Evolutionary conservation across 2,329 filamentous ascomycete genomes (phyloP), one percentile per base, ranked within the genome.

Genomic region (Claviceps maximensis): DNA sequence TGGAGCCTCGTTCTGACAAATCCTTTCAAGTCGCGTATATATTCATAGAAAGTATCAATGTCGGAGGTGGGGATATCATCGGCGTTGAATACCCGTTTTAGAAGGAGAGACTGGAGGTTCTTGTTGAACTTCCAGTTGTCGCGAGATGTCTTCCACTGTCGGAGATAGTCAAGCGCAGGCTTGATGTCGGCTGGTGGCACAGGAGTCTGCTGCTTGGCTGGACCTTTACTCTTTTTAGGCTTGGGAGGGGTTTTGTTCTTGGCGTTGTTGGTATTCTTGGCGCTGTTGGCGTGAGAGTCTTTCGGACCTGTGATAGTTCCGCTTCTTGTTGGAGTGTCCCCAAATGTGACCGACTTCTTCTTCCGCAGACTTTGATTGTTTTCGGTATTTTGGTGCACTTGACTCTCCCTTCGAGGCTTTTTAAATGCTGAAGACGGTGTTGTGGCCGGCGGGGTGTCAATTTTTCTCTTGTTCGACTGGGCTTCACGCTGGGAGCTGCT

Each of bases 61-160:
- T 91, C 80, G 55, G 77, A 71, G 17, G 82, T 71, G 0, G 89
- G 87, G 45, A 96, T 79, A 56, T 79, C 78, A 60, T 82, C 79
- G 58, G 82, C 71, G 59, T 87, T 82, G 65, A 94, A 87, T 47
- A 86, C 71, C 71, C 94, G 83, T 67, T 93, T 91, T 64, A 96
- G 79, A 13, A 96, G 74, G 60, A 87, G 81, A 52, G 84, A 87
- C 68, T 96, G 90, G 64, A 89, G 82, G 60, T 89, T 90, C 72
- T 96, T 96, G 73, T 94, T 95, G 74, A 96, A 97, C 68, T 95
- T 96, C 91, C 91, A 97, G 60, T 74, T 75, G 10, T 77, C 73
- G 54, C 82, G 82, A 56, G 82, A 77, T 53, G 77, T 77, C 68
- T 87, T 76, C 76, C 89, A 95, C 64, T 84, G 81, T 47, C 76